A percentile compares a stretch with the other conserved stretches of the same genome.
These are phyloP conservation scores for Cladophialophora yegresii DNA, from an alignment of 2,329 filamentous ascomycete genomes.

Conservation along the genomic window DNA sequence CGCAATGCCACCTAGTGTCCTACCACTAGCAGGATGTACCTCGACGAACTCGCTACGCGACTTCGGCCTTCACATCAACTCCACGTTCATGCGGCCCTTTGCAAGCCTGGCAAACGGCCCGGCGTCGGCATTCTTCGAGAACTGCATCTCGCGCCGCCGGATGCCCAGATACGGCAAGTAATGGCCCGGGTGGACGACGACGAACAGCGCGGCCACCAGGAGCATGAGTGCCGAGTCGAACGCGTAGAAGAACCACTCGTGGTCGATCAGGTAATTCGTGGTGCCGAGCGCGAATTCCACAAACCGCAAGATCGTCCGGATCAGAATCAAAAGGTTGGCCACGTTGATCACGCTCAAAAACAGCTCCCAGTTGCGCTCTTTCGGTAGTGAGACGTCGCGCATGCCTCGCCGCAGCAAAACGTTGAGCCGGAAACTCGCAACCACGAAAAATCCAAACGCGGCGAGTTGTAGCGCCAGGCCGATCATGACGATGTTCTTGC, in stretches of 20 bases:
- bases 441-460: conserved; percentile 54
- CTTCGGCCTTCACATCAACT: conserved; percentile 8
- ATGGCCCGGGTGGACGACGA: conserved; percentile 29
- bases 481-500: conserved; percentile 50
- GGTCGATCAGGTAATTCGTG: conserved; percentile 26
- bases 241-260: conserved; percentile 32
- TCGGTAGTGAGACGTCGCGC: conserved; percentile 20
- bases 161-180: conserved; percentile 30
- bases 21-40: too few relatives aligned
- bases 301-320: conserved; percentile 27
- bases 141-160: conserved; percentile 22
- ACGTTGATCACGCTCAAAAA: conserved; percentile 29
- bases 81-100: conserved; percentile 16
- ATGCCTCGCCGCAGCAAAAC: conserved; percentile 19
- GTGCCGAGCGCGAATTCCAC: conserved; percentile 27
- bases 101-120: conserved; percentile 23
- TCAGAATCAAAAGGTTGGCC: conserved; percentile 27
- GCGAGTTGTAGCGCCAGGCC: conserved; percentile 54
- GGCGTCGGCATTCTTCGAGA: conserved; percentile 27
- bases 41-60: too few relatives aligned
- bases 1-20: too few relatives aligned
- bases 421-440: conserved; percentile 44
- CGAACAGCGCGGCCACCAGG: conserved; percentile 23
- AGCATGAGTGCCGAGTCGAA: conserved; percentile 31
- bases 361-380: conserved; percentile 28